Percentiles rank a stretch among this genome's conserved stretches.
phyloP scores from a whole-genome alignment of 75 land plant genomes.

The Cunninghamia lanceolata region DNA sequence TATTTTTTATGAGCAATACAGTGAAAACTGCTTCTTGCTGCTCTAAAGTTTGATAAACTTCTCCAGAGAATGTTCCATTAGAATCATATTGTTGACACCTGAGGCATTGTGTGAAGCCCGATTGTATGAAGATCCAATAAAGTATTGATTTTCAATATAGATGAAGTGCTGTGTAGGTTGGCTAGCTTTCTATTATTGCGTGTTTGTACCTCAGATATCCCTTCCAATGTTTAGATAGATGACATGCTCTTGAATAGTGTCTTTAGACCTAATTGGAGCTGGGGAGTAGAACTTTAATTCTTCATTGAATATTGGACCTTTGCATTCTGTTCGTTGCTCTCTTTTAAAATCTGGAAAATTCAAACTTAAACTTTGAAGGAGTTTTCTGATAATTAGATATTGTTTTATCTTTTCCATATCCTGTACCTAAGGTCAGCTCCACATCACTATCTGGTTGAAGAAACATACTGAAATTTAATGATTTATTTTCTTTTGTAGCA shows the following conservation, averaged over 20 bases:
- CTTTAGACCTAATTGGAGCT: background rate
- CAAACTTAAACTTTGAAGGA: slow-evolving; percentile 19
- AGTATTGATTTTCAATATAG: no score
- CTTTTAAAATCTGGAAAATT: slow-evolving; percentile 23
- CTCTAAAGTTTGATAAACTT: no score
- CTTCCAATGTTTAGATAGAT: background rate
- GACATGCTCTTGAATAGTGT: background rate
- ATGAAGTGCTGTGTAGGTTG: no score
- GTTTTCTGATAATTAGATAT: background rate
- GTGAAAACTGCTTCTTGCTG: no score
- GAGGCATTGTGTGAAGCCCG: no score
- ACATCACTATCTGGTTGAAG: slow-evolving; percentile 24
- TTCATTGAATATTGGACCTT: background rate
- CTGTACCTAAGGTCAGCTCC: slow-evolving; percentile 44
- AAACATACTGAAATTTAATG: slow-evolving; percentile 3
- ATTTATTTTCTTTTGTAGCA: background rate
- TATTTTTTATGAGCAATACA: no score
- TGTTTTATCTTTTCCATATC: slow-evolving; percentile 18
- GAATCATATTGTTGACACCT: no score
- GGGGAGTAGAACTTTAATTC: background rate
- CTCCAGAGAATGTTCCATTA: no score
- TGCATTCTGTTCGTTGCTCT: background rate
- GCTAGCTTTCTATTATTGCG: no score
- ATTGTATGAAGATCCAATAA: no score
- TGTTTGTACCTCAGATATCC: no score